Evolutionary conservation across 306 rosid genomes (phyloP).

Genomic region (Cajanus cajan): DNA sequence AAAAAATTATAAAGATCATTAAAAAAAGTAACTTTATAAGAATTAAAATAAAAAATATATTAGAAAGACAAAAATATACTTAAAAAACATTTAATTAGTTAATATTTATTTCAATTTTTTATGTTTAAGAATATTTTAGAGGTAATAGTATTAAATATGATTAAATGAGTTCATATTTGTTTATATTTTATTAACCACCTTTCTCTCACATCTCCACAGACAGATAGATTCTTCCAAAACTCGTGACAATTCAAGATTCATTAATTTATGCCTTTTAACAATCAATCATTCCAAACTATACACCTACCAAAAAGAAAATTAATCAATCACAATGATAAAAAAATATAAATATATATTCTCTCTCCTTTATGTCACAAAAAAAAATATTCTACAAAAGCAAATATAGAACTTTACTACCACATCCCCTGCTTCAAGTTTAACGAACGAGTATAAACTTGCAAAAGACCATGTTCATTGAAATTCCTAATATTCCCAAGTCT

Average conservation of each 20-base stretch:
- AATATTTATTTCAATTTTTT: too few relatives aligned
- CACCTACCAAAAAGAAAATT: not conserved
- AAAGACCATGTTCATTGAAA: not conserved
- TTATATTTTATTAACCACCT: not conserved
- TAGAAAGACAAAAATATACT: too few relatives aligned
- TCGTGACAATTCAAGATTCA: slow-evolving; percentile 2
- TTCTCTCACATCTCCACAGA: not conserved
- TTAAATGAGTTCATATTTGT: too few relatives aligned
- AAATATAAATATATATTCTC: not conserved
- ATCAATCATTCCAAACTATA: not conserved
- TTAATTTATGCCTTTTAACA: not conserved
- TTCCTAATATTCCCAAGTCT: slow-evolving; percentile 15
- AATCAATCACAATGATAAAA: not conserved
- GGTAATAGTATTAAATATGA: too few relatives aligned
- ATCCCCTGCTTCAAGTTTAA: not conserved
- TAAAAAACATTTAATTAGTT: too few relatives aligned
- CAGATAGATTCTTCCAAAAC: not conserved
- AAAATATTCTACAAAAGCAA: not conserved
- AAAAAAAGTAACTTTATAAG: too few relatives aligned
- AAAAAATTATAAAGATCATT: too few relatives aligned
- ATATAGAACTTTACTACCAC: not conserved
- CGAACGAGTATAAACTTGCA: not conserved
- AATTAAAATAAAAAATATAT: too few relatives aligned
- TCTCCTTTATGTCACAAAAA: not conserved
- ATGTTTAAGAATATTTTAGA: too few relatives aligned